Percentiles rank a stretch among this genome's conserved stretches.
These are phyloP conservation scores for Cyclotella sp. DNA, from an alignment of 108 stramenopile species.

Conservation along the genomic window DNA sequence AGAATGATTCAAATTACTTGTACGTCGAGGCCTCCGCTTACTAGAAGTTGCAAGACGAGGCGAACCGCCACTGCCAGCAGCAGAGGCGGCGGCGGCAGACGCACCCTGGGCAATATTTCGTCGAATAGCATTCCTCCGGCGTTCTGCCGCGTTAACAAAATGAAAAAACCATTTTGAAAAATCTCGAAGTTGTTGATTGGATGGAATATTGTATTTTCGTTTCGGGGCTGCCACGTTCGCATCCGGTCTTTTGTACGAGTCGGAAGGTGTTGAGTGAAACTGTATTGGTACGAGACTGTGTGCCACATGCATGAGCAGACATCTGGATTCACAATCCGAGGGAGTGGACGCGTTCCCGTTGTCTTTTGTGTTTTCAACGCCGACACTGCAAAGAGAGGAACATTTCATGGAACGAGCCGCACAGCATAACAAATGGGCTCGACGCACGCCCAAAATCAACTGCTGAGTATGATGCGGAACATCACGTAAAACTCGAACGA, in stretches of 20 bases:
- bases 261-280: slow-evolving; percentile 17
- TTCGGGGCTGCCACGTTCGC: background rate
- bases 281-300: slow-evolving; percentile 65
- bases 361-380: background rate
- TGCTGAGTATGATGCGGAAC: slow-evolving; percentile 50
- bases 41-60: background rate
- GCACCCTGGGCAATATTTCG: slow-evolving; percentile 59
- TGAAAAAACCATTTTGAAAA: slow-evolving; percentile 62
- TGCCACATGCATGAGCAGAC: slow-evolving; percentile 43
- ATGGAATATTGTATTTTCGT: slow-evolving; percentile 17
- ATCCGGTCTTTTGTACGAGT: background rate
- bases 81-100: slow-evolving; percentile 5
- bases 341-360: slow-evolving; percentile 6
- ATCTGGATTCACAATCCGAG: background rate
- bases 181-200: slow-evolving; percentile 19
- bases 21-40: slow-evolving; percentile 8
- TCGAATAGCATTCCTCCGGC: slow-evolving; percentile 32
- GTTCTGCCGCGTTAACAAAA: slow-evolving; percentile 46
- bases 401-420: slow-evolving; percentile 36
- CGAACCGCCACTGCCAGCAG: too few species aligned
- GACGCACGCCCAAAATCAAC: slow-evolving; percentile 53
- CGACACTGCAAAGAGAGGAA: slow-evolving; percentile 42
- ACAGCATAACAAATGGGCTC: slow-evolving; percentile 58
- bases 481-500: slow-evolving; percentile 45
- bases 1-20: background rate